Conservation (phyloP, 192 early-diverging fungal species). For the Pilaira anomala region DNA sequence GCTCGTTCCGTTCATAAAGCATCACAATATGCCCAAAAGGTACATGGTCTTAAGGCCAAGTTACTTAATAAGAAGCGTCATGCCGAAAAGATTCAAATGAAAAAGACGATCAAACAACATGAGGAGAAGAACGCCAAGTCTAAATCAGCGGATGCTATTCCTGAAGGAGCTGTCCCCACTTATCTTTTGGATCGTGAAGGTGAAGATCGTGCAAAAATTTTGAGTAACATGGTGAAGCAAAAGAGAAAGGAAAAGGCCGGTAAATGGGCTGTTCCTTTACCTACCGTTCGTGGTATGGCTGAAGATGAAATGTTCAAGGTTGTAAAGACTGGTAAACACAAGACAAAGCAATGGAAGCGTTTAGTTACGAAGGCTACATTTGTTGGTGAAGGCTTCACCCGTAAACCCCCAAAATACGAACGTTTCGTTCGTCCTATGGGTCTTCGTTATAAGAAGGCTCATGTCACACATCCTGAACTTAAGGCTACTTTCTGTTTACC, state of each 20-base stretch:
- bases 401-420: slow-evolving; percentile 99
- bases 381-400: slow-evolving; percentile 98
- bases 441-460: slow-evolving; percentile 96
- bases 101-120: slow-evolving; percentile 99
- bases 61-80: slow-evolving; percentile 98
- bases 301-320: slow-evolving; percentile 99
- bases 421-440: slow-evolving; percentile 98
- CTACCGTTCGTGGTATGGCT: slow-evolving; percentile 97
- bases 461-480: slow-evolving; percentile 98
- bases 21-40: slow-evolving; percentile 92
- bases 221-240: slow-evolving; percentile 99
- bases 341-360: slow-evolving; percentile 96
- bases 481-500: slow-evolving; percentile 96
- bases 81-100: slow-evolving; percentile 99
- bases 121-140: slow-evolving; percentile 96
- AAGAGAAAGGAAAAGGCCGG: slow-evolving; percentile 99
- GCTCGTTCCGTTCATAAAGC: slow-evolving; percentile 91
- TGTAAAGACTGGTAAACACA: slow-evolving; percentile 88
- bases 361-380: slow-evolving; percentile 99
- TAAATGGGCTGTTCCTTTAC: slow-evolving; percentile 95
- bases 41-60: slow-evolving; percentile 97
- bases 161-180: slow-evolving; percentile 94
- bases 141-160: slow-evolving; percentile 85
- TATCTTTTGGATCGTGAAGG: slow-evolving; percentile 98
- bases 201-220: slow-evolving; percentile 92